Conservation (phyloP, 371 early-diverging fungal genomes). For the Gilbertella persicaria region DNA sequence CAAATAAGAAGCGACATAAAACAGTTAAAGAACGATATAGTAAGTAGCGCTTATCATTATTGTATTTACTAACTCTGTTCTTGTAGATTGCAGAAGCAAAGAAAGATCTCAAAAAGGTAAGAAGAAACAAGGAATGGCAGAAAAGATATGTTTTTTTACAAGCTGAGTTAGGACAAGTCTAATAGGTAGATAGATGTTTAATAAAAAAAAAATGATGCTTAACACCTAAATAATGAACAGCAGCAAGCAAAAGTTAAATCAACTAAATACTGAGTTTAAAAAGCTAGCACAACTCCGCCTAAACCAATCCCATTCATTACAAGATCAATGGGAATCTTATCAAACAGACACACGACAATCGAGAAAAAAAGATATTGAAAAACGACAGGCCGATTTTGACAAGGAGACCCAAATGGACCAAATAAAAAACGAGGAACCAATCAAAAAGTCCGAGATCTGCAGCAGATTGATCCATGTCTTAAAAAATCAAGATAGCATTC, state of each 20-base stretch:
- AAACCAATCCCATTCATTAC: slow-evolving; percentile 9
- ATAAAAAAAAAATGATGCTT: not conserved
- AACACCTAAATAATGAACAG: not conserved
- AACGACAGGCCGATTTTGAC: slow-evolving; percentile 22
- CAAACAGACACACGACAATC: slow-evolving; percentile 5
- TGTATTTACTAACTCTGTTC: not conserved
- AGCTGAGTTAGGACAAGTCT: too few relatives aligned
- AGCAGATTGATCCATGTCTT: not conserved
- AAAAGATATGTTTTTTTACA: too few relatives aligned
- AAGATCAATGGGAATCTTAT: slow-evolving; percentile 18
- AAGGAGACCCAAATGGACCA: slow-evolving; percentile 4
- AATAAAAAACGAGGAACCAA: not conserved
- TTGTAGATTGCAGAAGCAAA: not conserved
- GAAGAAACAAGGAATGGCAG: too few relatives aligned
- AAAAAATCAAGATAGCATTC: not conserved
- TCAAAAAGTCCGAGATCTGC: not conserved
- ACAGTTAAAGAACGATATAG: not conserved
- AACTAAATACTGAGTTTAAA: slow-evolving; percentile 18
- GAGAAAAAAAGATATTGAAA: slow-evolving; percentile 17
- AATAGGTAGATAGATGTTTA: not conserved
- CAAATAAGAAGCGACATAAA: not conserved
- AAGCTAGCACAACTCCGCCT: slow-evolving; percentile 14
- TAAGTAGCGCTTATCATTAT: not conserved
- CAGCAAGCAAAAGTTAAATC: not conserved
- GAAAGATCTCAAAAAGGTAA: not conserved